phyloP scores from a whole-genome alignment of 257 asterid genomes.

The Penstemon eatonii region DNA sequence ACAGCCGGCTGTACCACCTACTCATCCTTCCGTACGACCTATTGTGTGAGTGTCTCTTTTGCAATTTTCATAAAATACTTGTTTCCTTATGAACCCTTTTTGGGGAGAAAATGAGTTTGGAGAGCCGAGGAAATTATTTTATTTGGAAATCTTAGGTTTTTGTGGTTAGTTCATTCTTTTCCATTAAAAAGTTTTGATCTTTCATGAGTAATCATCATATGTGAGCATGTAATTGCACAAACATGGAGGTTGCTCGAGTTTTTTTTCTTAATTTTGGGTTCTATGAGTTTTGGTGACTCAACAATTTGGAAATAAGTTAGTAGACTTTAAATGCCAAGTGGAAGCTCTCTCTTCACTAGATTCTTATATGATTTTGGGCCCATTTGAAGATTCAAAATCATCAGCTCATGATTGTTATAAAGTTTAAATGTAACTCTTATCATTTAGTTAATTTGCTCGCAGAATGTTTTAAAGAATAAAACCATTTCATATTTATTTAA shows the following conservation, averaged over 20 bases:
- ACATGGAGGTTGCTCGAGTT: neutral
- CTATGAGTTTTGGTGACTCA: neutral
- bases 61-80: conserved; percentile 11
- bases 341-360: neutral
- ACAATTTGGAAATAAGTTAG: neutral
- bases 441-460: conserved; percentile 10
- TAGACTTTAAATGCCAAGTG: conserved; percentile 14
- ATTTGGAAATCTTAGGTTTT: neutral
- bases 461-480: neutral
- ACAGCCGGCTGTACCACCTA: conserved; percentile 27
- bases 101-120: neutral
- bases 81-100: neutral
- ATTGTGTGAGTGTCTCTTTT: conserved; percentile 48
- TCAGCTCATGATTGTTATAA: conserved; percentile 1
- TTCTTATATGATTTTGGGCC: neutral
- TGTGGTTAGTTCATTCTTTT: neutral
- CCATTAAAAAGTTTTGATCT: neutral
- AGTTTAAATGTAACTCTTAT: conserved; percentile 20
- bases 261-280: neutral
- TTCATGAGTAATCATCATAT: neutral
- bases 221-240: neutral
- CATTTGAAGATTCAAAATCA: conserved; percentile 3
- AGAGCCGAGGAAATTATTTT: too few species aligned
- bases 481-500: neutral
- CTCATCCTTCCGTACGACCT: conserved; percentile 60